These are phyloP conservation scores for Gossypium davidsonii DNA, from an alignment of 441 rosid species.

Conservation along the genomic window DNA sequence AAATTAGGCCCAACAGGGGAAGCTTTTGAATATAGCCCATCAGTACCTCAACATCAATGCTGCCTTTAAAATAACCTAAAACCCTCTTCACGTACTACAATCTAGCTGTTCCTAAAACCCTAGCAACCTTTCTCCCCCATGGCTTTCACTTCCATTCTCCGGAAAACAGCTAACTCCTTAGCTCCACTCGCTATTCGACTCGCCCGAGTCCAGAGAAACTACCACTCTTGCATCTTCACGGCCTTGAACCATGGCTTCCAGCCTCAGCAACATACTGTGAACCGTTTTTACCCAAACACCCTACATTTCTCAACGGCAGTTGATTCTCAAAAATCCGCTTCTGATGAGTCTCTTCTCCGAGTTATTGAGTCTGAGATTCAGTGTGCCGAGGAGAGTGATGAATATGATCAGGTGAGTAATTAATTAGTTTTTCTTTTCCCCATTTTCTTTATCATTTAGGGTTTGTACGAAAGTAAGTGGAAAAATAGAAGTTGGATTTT, in stretches of 20 bases:
- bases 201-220: constrained; percentile 27
- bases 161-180: constrained; percentile 44
- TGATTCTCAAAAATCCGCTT: constrained; percentile 24
- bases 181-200: constrained; percentile 38
- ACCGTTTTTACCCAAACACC: constrained; percentile 15
- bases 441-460: not conserved
- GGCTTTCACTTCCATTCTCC: constrained; percentile 46
- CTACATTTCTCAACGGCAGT: constrained; percentile 32
- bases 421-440: not conserved
- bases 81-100: not conserved
- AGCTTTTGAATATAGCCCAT: not conserved
- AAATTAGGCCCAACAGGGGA: not conserved
- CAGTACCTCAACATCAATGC: not conserved
- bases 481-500: not conserved
- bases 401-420: constrained; percentile 36
- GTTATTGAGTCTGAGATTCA: constrained; percentile 60
- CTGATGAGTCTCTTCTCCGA: constrained; percentile 50
- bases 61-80: not conserved
- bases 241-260: constrained; percentile 18
- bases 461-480: not conserved
- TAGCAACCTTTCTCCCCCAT: constrained; percentile 16
- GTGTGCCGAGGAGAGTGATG: constrained; percentile 54
- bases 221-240: constrained; percentile 24
- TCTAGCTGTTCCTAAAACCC: not conserved
- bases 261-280: constrained; percentile 12